Percentiles rank a stretch among this genome's conserved stretches.
These are phyloP conservation scores for Metarhizium robertsii DNA, from an alignment of 2,329 filamentous ascomycete species.

Conservation along the genomic window DNA sequence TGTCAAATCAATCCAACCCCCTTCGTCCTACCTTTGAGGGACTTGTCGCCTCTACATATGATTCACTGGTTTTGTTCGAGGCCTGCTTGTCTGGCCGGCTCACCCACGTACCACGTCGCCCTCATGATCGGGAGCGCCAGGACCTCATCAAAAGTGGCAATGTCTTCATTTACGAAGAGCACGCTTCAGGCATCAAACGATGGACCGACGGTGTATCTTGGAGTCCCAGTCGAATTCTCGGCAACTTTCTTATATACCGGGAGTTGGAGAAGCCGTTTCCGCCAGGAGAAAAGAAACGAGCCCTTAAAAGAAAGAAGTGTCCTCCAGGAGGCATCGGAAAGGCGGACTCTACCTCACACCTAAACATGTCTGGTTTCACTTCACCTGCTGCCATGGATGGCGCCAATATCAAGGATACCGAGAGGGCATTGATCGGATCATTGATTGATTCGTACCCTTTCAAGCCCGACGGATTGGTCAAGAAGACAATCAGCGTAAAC, in stretches of 20 bases:
- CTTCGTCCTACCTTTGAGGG: constrained; percentile 59
- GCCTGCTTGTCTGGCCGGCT: constrained; percentile 62
- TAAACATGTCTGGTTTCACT: constrained; percentile 7
- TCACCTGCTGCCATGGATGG: constrained; percentile 2
- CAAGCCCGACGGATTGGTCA: constrained; percentile 72
- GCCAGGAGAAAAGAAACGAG: constrained; percentile 76
- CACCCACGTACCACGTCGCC: constrained; percentile 69
- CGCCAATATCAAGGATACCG: constrained; percentile 17
- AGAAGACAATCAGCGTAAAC: constrained; percentile 84
- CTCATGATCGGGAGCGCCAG: constrained; percentile 74
- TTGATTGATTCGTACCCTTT: constrained; percentile 86
- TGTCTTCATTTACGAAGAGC: constrained; percentile 87
- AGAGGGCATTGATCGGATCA: constrained; percentile 58
- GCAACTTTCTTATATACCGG: constrained; percentile 78
- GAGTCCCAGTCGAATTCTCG: constrained; percentile 80
- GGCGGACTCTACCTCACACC: constrained; percentile 15
- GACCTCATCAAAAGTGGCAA: constrained; percentile 74
- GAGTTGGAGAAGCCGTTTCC: constrained; percentile 71
- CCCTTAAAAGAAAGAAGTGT: constrained; percentile 58
- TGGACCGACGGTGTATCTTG: constrained; percentile 91
- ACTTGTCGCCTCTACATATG: constrained; percentile 57
- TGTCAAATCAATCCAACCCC: constrained; percentile 19
- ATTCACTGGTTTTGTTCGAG: constrained; percentile 75
- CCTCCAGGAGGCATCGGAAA: constrained; percentile 27
- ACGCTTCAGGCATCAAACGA: constrained; percentile 81